Conservation (phyloP, 1,139 yeast species). For the Geotrichum australiense region DNA sequence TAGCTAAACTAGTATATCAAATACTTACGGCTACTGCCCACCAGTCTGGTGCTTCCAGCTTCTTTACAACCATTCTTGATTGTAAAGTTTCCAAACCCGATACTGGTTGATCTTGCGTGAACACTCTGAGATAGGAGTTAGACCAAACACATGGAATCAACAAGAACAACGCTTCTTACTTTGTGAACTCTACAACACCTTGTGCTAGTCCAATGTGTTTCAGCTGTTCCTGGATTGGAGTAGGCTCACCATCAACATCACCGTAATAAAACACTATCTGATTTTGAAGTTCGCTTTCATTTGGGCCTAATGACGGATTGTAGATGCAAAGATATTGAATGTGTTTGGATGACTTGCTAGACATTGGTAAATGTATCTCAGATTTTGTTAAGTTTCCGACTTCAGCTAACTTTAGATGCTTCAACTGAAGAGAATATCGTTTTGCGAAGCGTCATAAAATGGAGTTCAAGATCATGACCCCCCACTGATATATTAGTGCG, state of each 20-base stretch:
- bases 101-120: conserved; percentile 26
- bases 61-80: conserved; percentile 25
- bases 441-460: too few relatives aligned
- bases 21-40: conserved; percentile 27
- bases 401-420: too few relatives aligned
- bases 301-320: conserved; percentile 29
- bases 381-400: too few relatives aligned
- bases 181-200: conserved; percentile 29
- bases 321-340: conserved; percentile 29
- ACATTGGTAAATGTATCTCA: too few relatives aligned
- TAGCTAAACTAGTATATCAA: not conserved
- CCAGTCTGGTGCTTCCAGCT: conserved; percentile 26
- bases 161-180: conserved; percentile 2
- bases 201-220: conserved; percentile 31
- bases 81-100: conserved; percentile 26
- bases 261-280: conserved; percentile 29
- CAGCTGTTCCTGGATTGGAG: conserved; percentile 23
- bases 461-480: not conserved
- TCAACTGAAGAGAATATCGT: too few relatives aligned
- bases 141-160: not conserved
- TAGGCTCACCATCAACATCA: conserved; percentile 17
- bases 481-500: too few relatives aligned
- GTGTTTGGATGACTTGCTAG: conserved; percentile 1
- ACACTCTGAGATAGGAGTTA: conserved; percentile 19
- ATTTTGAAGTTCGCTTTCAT: conserved; percentile 24